These are phyloP conservation scores for Phlegmacium glaucopus DNA, from an alignment of 768 basidiomycete species.

Conservation along the genomic window DNA sequence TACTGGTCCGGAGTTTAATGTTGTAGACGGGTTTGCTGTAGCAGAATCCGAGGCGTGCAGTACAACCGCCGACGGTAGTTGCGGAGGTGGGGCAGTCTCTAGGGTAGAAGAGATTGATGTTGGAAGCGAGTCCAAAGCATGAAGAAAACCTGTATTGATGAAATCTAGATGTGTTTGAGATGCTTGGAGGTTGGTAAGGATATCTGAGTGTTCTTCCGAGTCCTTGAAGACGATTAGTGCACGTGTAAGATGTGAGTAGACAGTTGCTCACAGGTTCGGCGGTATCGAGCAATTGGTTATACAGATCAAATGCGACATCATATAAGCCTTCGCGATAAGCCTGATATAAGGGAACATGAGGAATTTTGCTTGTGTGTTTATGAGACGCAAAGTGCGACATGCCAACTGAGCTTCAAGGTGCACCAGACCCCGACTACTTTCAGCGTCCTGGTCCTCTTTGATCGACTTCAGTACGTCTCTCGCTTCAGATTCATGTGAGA, in stretches of 20 bases:
- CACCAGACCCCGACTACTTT: conserved; percentile 59
- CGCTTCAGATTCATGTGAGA: conserved; percentile 76
- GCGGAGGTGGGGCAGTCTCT: conserved; percentile 60
- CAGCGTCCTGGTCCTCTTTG: conserved; percentile 37
- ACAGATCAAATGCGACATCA: conserved; percentile 68
- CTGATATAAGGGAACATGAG: conserved; percentile 33
- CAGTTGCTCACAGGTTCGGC: conserved; percentile 63
- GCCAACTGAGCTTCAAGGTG: conserved; percentile 91
- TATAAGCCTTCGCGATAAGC: conserved; percentile 78
- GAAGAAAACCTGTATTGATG: conserved; percentile 66
- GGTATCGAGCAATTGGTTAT: conserved; percentile 77
- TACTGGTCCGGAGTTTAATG: conserved; percentile 30
- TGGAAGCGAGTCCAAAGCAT: conserved; percentile 59
- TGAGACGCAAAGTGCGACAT: conserved; percentile 23
- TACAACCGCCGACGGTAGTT: conserved; percentile 25
- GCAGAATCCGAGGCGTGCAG: conserved; percentile 28
- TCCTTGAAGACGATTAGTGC: conserved; percentile 39
- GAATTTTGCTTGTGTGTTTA: background rate
- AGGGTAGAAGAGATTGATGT: conserved; percentile 46
- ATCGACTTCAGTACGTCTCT: conserved; percentile 44
- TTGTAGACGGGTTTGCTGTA: conserved; percentile 21
- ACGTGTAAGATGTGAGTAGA: background rate
- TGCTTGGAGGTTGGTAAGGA: conserved; percentile 81
- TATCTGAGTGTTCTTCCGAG: conserved; percentile 85
- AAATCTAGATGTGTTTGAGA: conserved; percentile 84